Evolutionary conservation across 1,284 basidiomycete genomes (phyloP).

Genomic region (Stereum hirsutum): DNA sequence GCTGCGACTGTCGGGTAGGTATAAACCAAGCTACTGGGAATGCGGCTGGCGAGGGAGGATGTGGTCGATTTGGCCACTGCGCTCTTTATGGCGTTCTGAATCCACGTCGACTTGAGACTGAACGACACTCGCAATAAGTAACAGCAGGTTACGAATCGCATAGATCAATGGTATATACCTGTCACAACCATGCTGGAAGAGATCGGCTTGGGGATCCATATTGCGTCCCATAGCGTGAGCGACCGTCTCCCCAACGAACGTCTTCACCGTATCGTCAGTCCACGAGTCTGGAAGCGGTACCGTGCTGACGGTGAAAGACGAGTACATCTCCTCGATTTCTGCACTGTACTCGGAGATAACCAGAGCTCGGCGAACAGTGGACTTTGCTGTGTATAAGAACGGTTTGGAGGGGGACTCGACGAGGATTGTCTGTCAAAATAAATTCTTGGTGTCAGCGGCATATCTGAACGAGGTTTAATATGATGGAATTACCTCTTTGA

Average conservation of each 20-base stretch:
- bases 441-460: not conserved
- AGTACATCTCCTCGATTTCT: constrained; percentile 22
- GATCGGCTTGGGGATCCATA: constrained; percentile 18
- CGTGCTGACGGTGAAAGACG: constrained; percentile 15
- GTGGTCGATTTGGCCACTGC: constrained; percentile 16
- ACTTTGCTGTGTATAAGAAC: constrained; percentile 24
- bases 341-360: constrained; percentile 18
- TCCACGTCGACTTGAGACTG: constrained; percentile 26
- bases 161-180: constrained; percentile 14
- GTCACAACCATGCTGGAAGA: constrained; percentile 29
- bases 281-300: constrained; percentile 15
- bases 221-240: constrained; percentile 9
- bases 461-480: not conserved
- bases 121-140: not conserved
- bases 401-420: constrained; percentile 17
- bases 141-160: not conserved
- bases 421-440: constrained; percentile 22
- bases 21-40: constrained; percentile 23
- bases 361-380: constrained; percentile 18
- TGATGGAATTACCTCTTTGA: constrained; percentile 17
- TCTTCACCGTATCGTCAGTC: constrained; percentile 9
- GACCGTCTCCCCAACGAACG: constrained; percentile 14
- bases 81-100: constrained; percentile 22
- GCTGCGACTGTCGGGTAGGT: constrained; percentile 15
- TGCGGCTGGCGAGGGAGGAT: constrained; percentile 6